These are phyloP conservation scores for Simplicillium sp. DNA, from an alignment of 2,329 filamentous ascomycete species.

Conservation along the genomic window DNA sequence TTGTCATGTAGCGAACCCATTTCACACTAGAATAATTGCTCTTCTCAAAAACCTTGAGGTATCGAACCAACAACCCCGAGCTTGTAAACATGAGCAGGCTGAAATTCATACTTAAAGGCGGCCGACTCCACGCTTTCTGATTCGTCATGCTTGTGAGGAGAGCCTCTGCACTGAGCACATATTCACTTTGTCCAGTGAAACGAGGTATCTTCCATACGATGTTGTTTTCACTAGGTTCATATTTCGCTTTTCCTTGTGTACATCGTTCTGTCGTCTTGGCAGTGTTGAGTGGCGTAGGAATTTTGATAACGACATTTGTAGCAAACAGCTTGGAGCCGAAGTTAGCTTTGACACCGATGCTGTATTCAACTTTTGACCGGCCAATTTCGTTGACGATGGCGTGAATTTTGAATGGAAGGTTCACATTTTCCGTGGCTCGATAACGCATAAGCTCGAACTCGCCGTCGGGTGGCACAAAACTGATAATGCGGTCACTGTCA, in stretches of 20 bases:
- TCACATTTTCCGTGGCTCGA: slow-evolving; percentile 95
- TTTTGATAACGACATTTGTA: slow-evolving; percentile 88
- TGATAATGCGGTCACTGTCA: slow-evolving; percentile 92
- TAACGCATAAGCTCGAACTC: slow-evolving; percentile 99
- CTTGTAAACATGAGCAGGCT: slow-evolving; percentile 97
- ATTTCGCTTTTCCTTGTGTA: slow-evolving; percentile 94
- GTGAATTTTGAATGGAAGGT: slow-evolving; percentile 96
- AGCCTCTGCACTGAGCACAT: slow-evolving; percentile 87
- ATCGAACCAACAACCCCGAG: slow-evolving; percentile 81
- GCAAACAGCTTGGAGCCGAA: slow-evolving; percentile 95
- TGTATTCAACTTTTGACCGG: slow-evolving; percentile 97
- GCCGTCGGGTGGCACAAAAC: slow-evolving; percentile 91
- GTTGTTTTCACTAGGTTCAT: slow-evolving; percentile 95
- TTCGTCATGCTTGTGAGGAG: slow-evolving; percentile 95
- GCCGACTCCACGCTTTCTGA: slow-evolving; percentile 92
- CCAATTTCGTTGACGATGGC: slow-evolving; percentile 97
- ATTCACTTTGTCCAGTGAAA: slow-evolving; percentile 98
- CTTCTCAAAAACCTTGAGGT: slow-evolving; percentile 99
- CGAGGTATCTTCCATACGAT: slow-evolving; percentile 98
- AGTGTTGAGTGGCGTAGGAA: slow-evolving; percentile 94
- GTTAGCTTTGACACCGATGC: slow-evolving; percentile 93
- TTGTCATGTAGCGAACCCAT: slow-evolving; percentile 98
- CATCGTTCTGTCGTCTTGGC: slow-evolving; percentile 88
- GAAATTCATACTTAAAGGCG: slow-evolving; percentile 85
- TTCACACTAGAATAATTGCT: slow-evolving; percentile 98